Evolutionary conservation across 2,329 filamentous ascomycete genomes (phyloP), one percentile per base, ranked within the genome.

Genomic region (Metarhizium album): DNA sequence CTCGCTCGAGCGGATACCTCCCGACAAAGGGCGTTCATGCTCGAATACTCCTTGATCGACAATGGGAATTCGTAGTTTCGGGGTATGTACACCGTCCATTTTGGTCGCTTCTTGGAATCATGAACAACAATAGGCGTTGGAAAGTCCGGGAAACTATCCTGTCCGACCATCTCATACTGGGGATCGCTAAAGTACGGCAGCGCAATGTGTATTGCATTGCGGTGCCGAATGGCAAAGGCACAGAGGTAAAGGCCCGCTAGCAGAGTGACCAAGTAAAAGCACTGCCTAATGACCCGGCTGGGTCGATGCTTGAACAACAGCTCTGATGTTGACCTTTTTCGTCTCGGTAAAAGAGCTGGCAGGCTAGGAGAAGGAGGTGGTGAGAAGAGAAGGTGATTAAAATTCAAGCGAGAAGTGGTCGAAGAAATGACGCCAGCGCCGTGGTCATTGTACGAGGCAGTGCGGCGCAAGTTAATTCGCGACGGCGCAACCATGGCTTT

Each of bases 1-100:
- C 73, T 70, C 45, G 83, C 75, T 53, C 79, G 74, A 6, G 69
- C 70, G 2, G 84, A 78, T 27, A 87, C 76, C 61, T 87, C 79
- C 53, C 74, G 76, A 47, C 84, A 85, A 57, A 84, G 80, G 27
- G 70, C 71, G 62, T 84, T 87, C 53, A 94, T 83, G 42, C 84
- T 78, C 14, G 74, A 67, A 61, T 93, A 93, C 54, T 88, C 78
- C 9, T 75, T 67, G 20, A 79, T 75, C 0, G 74, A 67, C 2
- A 93, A 66, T 1, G 88, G 88, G 53, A 91, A 91, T 3, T 74
- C 70, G 45, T 75, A 71, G 52, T 74, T 75, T 6, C 75, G 72
- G 1, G 88, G 88, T 37, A 95, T 90, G 1, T 81, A 89, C 11
- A 94, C 78, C 0, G 88, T 93, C 89, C 89, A 94, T 63, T 79